A percentile compares a stretch with the other conserved stretches of the same genome.
Conservation (phyloP, 257 asterid species). For the Jasminum sambac region DNA sequence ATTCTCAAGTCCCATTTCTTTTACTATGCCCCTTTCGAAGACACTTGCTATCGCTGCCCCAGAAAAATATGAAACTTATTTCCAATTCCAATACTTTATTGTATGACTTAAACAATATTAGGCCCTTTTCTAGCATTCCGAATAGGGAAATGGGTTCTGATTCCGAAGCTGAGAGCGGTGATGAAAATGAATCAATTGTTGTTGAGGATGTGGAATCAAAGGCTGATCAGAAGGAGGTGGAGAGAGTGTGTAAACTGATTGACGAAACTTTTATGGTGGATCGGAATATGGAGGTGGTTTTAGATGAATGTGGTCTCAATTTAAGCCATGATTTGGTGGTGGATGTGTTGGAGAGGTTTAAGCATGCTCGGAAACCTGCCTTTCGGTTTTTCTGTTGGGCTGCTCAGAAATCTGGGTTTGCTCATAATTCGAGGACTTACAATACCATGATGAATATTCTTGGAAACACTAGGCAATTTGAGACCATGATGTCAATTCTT, state of each 20-base stretch:
- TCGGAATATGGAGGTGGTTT: slow-evolving; percentile 88
- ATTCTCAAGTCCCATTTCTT: slow-evolving; percentile 65
- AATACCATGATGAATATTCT: slow-evolving; percentile 69
- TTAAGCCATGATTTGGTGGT: slow-evolving; percentile 72
- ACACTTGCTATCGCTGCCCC: slow-evolving; percentile 43
- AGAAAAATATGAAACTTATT: neutral
- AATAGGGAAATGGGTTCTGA: slow-evolving; percentile 34
- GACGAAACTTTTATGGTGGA: slow-evolving; percentile 76
- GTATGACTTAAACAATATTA: slow-evolving; percentile 24
- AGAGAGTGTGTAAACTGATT: slow-evolving; percentile 65
- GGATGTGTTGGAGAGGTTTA: slow-evolving; percentile 67
- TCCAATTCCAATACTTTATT: slow-evolving; percentile 8
- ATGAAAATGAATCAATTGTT: slow-evolving; percentile 22
- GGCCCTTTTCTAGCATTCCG: slow-evolving; percentile 37
- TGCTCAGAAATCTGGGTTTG: slow-evolving; percentile 47
- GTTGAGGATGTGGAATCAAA: slow-evolving; percentile 31
- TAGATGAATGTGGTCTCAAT: slow-evolving; percentile 65
- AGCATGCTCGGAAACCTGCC: slow-evolving; percentile 87
- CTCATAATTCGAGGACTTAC: slow-evolving; percentile 66
- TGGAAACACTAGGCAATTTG: slow-evolving; percentile 87
- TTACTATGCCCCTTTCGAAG: slow-evolving; percentile 85
- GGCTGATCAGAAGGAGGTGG: slow-evolving; percentile 62
- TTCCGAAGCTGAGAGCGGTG: slow-evolving; percentile 42
- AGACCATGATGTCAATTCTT: slow-evolving; percentile 77
- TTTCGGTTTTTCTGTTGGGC: slow-evolving; percentile 89